Percentiles rank a stretch among this genome's conserved stretches.
Evolutionary conservation across 352 stramenopile species (phyloP).

Genomic region (Phytophthora tentaculata): DNA sequence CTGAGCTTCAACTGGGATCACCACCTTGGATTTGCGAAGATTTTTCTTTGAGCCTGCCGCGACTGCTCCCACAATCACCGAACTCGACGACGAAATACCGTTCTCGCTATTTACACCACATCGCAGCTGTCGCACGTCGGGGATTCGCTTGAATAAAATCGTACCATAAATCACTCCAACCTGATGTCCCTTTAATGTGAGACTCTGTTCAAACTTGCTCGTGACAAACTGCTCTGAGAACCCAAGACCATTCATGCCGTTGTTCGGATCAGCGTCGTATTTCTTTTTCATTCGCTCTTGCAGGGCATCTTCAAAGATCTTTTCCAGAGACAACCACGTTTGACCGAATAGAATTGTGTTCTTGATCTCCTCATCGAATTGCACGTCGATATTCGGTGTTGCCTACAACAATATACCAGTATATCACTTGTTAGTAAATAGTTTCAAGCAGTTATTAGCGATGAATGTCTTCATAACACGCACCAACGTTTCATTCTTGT

Average conservation of each 20-base stretch:
- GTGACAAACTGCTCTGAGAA: constrained; percentile 82
- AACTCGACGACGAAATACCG: constrained; percentile 88
- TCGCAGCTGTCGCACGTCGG: constrained; percentile 85
- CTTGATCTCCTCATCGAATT: constrained; percentile 85
- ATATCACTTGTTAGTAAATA: constrained; percentile 17
- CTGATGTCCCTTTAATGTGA: constrained; percentile 88
- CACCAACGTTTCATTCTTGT: constrained; percentile 78
- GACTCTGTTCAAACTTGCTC: constrained; percentile 86
- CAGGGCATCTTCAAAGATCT: constrained; percentile 89
- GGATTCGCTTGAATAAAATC: constrained; percentile 90
- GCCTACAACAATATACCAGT: constrained; percentile 20
- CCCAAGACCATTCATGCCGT: constrained; percentile 55
- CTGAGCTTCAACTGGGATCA: constrained; percentile 87
- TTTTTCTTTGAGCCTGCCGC: constrained; percentile 66
- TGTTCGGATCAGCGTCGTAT: constrained; percentile 51
- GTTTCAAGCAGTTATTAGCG: background rate
- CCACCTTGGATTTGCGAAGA: constrained; percentile 73
- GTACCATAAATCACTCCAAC: constrained; percentile 89
- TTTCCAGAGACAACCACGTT: constrained; percentile 89
- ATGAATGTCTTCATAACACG: constrained; percentile 14
- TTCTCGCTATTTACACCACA: constrained; percentile 90
- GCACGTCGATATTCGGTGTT: constrained; percentile 45
- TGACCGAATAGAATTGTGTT: constrained; percentile 89
- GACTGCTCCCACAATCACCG: constrained; percentile 79
- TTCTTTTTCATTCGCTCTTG: constrained; percentile 88